Percentiles rank a stretch among this genome's conserved stretches.
Evolutionary conservation across 2,329 filamentous ascomycete genomes (phyloP).

Genomic region (Ramichloridium luteum): DNA sequence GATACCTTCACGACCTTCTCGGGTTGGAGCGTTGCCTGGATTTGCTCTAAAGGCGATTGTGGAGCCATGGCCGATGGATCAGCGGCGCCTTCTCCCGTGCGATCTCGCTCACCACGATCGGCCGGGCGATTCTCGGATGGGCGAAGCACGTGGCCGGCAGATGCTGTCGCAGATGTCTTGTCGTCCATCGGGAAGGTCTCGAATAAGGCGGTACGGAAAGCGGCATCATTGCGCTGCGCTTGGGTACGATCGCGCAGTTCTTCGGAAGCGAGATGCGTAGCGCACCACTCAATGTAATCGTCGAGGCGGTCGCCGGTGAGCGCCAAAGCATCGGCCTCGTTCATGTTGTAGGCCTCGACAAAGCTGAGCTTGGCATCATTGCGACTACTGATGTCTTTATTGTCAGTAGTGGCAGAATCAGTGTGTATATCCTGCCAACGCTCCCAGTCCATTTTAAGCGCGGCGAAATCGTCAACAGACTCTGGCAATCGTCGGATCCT

Average conservation of each 20-base stretch:
- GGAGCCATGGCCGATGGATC: background rate
- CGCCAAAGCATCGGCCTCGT: conserved; percentile 48
- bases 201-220: conserved; percentile 31
- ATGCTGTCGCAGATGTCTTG: conserved; percentile 2
- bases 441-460: conserved; percentile 57
- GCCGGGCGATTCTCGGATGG: conserved; percentile 10
- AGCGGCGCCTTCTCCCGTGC: too few species aligned
- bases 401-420: conserved; percentile 16
- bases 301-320: conserved; percentile 55
- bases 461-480: conserved; percentile 43
- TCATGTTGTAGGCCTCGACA: conserved; percentile 40
- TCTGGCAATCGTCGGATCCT: conserved; percentile 39
- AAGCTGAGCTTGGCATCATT: conserved; percentile 24
- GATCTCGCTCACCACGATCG: too few species aligned
- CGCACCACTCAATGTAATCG: conserved; percentile 70
- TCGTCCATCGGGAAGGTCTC: conserved; percentile 29
- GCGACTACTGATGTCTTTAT: conserved; percentile 11
- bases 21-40: conserved; percentile 31
- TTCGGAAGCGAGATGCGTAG: conserved; percentile 49
- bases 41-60: conserved; percentile 24
- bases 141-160: conserved; percentile 8
- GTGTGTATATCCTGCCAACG: conserved; percentile 46
- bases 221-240: conserved; percentile 21
- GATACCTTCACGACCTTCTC: conserved; percentile 28
- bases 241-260: conserved; percentile 25